A percentile compares a stretch with the other conserved stretches of the same genome.
Conservation (phyloP, 2,329 filamentous ascomycete species). For the Rhynchosporium agropyri region DNA sequence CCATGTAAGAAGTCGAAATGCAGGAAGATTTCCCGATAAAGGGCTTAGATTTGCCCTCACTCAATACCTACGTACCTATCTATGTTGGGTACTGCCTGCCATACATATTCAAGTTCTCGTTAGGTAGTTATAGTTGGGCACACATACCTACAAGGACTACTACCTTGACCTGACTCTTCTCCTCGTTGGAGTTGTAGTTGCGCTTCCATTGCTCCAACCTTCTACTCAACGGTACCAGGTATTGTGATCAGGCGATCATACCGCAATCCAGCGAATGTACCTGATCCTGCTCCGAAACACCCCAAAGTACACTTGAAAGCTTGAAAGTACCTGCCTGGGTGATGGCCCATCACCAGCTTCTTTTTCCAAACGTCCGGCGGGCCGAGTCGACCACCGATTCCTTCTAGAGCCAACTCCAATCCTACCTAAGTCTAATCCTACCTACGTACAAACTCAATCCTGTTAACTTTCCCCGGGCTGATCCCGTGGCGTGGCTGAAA, state of each 20-base stretch:
- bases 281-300: not conserved
- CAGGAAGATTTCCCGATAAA: too few relatives aligned
- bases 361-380: not conserved
- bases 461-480: too few relatives aligned
- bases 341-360: not conserved
- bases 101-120: not conserved
- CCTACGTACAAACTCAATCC: not conserved
- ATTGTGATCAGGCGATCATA: too few relatives aligned
- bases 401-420: not conserved
- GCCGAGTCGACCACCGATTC: constrained; percentile 1
- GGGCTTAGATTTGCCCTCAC: not conserved
- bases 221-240: not conserved
- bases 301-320: not conserved
- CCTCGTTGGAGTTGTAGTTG: not conserved
- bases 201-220: constrained; percentile 14
- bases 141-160: not conserved
- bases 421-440: not conserved
- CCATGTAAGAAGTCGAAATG: too few relatives aligned
- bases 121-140: constrained; percentile 1
- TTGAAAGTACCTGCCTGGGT: not conserved
- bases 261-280: not conserved
- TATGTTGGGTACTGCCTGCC: not conserved
- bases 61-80: not conserved
- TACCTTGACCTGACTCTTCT: constrained; percentile 8
- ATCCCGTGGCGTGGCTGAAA: too few relatives aligned